Percentiles rank a stretch among this genome's conserved stretches.
These are phyloP conservation scores for Penicillium macrosclerotiorum DNA, from an alignment of 495 filamentous ascomycete species.

Conservation along the genomic window DNA sequence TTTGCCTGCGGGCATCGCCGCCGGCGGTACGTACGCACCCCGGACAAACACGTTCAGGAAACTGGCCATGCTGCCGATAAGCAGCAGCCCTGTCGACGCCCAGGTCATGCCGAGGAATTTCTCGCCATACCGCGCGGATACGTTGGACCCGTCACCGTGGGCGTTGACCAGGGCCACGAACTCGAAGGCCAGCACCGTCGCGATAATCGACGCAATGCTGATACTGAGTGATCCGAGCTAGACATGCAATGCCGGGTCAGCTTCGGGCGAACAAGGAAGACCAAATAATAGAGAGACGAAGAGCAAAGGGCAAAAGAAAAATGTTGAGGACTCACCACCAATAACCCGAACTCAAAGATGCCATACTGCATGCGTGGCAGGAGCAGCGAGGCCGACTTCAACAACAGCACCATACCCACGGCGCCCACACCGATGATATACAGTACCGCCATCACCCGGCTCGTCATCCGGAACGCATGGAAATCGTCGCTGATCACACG, in stretches of 20 bases:
- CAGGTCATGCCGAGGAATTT: slow-evolving; percentile 63
- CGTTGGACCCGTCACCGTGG: slow-evolving; percentile 52
- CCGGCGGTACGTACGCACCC: slow-evolving; percentile 6
- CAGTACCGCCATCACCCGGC: slow-evolving; percentile 59
- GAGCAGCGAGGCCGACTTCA: slow-evolving; percentile 15
- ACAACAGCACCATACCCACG: slow-evolving; percentile 54
- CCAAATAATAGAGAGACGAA: too few species aligned
- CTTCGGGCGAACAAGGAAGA: background rate
- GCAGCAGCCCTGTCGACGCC: slow-evolving; percentile 51
- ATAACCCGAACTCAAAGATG: slow-evolving; percentile 25
- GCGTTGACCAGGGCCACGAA: slow-evolving; percentile 56
- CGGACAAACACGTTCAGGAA: slow-evolving; percentile 29
- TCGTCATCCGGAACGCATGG: slow-evolving; percentile 44
- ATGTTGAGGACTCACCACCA: slow-evolving; percentile 42
- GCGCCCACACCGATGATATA: slow-evolving; percentile 62
- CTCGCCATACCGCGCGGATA: slow-evolving; percentile 51
- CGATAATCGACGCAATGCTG: slow-evolving; percentile 61
- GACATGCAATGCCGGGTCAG: slow-evolving; percentile 5
- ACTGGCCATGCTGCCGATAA: slow-evolving; percentile 34
- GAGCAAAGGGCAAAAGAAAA: background rate
- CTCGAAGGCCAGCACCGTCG: slow-evolving; percentile 58
- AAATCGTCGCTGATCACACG: slow-evolving; percentile 60
- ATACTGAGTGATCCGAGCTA: slow-evolving; percentile 48
- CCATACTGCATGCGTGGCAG: slow-evolving; percentile 15
- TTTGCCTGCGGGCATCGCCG: slow-evolving; percentile 6